phyloP scores from a whole-genome alignment of 257 asterid genomes.

The Solanum infundibuliforme region DNA sequence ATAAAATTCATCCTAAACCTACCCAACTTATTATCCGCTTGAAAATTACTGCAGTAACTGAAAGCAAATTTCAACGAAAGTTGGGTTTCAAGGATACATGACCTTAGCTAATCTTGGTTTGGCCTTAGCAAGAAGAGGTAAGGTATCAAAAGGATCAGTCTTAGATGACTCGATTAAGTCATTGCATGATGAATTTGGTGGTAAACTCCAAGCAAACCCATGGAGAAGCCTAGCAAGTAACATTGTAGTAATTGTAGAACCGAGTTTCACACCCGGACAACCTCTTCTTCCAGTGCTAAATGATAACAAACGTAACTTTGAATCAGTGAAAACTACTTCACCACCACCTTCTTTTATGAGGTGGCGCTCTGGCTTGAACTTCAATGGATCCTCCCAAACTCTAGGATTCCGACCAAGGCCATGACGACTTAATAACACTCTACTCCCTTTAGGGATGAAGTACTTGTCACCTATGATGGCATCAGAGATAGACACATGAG shows the following conservation, averaged over 20 bases:
- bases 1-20: not conserved
- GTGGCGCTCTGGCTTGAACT: not conserved
- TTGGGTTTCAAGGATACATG: not conserved
- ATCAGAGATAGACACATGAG: not conserved
- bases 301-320: not conserved
- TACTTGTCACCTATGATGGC: not conserved
- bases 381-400: not conserved
- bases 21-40: too few relatives aligned
- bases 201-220: not conserved
- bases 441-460: not conserved
- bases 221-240: not conserved
- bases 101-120: not conserved
- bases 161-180: not conserved
- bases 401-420: not conserved
- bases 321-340: not conserved
- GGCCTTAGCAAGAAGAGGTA: not conserved
- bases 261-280: not conserved
- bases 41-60: not conserved
- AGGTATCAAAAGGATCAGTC: not conserved
- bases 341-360: not conserved
- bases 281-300: not conserved
- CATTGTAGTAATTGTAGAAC: not conserved
- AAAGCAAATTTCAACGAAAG: not conserved
- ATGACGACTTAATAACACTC: not conserved
- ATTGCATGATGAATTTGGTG: not conserved